Evolutionary conservation across 768 basidiomycete genomes (phyloP).

Genomic region (Dioszegia hungarica): DNA sequence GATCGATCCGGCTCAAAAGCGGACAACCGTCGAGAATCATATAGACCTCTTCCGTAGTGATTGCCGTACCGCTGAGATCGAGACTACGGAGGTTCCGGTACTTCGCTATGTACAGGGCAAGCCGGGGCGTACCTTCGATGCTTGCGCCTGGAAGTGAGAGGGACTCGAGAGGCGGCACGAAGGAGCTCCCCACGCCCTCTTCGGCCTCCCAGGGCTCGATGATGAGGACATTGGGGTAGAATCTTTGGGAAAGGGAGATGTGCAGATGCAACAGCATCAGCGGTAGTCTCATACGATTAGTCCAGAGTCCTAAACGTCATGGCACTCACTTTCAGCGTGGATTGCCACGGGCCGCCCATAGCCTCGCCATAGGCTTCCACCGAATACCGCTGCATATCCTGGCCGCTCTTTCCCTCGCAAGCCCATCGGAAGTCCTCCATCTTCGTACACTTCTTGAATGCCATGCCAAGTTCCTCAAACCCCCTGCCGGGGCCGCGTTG

Average conservation of each 20-base stretch:
- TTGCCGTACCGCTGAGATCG: slow-evolving; percentile 24
- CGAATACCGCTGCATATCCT: slow-evolving; percentile 10
- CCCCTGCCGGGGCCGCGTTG: background rate
- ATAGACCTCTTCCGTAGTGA: slow-evolving; percentile 31
- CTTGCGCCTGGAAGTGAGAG: slow-evolving; percentile 17
- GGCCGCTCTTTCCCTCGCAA: slow-evolving; percentile 11
- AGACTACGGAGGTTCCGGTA: slow-evolving; percentile 21
- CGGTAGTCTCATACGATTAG: background rate
- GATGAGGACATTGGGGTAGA: too few species aligned
- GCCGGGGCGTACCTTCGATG: background rate
- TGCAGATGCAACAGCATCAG: slow-evolving; percentile 4
- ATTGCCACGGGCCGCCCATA: slow-evolving; percentile 12
- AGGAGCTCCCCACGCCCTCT: too few species aligned
- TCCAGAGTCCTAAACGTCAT: background rate
- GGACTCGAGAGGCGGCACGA: slow-evolving; percentile 18
- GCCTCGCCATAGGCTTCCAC: slow-evolving; percentile 13
- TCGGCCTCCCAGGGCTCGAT: background rate
- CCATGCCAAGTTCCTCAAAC: slow-evolving; percentile 7
- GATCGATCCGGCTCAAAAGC: slow-evolving; percentile 24
- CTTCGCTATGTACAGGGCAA: too few species aligned
- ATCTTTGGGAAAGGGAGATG: slow-evolving; percentile 3
- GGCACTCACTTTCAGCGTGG: slow-evolving; percentile 14
- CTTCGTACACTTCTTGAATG: background rate
- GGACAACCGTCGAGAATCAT: slow-evolving; percentile 26
- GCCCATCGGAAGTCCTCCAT: slow-evolving; percentile 21